Conservation (phyloP, 108 stramenopile species). For the Cyclotella distinguenda region DNA sequence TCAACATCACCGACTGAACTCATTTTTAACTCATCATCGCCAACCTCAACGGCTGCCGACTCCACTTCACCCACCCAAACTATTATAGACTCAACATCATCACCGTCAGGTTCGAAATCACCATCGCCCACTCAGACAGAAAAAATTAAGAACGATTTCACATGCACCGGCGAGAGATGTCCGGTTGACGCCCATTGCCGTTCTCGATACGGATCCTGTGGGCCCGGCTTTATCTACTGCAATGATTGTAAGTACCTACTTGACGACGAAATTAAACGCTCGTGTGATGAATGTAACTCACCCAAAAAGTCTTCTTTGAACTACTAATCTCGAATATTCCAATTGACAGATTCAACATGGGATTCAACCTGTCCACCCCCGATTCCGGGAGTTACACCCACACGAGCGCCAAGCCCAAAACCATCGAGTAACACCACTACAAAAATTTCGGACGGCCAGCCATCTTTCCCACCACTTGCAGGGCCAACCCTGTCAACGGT, state of each 20-base stretch:
- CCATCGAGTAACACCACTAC: slow-evolving; percentile 3
- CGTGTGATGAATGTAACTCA: too few relatives aligned
- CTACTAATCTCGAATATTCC: neutral
- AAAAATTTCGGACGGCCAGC: neutral
- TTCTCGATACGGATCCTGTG: slow-evolving; percentile 31
- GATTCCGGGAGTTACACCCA: slow-evolving; percentile 15
- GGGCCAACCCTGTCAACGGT: slow-evolving; percentile 23
- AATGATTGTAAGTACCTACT: neutral
- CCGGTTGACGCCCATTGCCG: slow-evolving; percentile 30
- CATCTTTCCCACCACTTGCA: slow-evolving; percentile 22
- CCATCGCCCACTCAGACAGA: neutral
- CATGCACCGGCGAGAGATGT: slow-evolving; percentile 33
- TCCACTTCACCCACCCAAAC: neutral
- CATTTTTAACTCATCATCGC: neutral
- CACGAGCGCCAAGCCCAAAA: slow-evolving; percentile 1
- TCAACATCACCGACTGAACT: neutral
- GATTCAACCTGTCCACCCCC: slow-evolving; percentile 12
- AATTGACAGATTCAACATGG: slow-evolving; percentile 3
- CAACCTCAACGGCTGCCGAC: neutral
- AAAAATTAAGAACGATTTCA: neutral
- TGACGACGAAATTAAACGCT: neutral
- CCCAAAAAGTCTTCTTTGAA: too few relatives aligned
- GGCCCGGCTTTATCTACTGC: slow-evolving; percentile 41
- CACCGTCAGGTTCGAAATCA: neutral
- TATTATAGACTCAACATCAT: neutral